These are phyloP conservation scores for Fusarium illudens DNA, from an alignment of 2,329 filamentous ascomycete species.

Conservation along the genomic window DNA sequence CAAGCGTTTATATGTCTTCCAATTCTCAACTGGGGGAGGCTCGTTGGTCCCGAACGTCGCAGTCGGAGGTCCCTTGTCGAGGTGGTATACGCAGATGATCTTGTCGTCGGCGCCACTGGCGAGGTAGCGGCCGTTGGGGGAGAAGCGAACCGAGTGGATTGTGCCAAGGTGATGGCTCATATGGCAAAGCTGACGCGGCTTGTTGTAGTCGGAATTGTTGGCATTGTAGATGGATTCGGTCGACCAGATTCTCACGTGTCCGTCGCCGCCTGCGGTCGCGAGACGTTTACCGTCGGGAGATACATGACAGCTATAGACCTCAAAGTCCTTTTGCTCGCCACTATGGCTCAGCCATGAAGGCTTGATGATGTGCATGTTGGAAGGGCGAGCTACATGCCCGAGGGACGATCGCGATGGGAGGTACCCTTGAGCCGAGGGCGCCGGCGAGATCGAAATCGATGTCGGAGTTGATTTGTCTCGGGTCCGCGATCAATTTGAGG, in stretches of 20 bases:
- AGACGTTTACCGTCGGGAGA: constrained; percentile 92
- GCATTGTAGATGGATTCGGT: constrained; percentile 91
- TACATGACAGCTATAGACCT: constrained; percentile 98
- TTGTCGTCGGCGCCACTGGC: constrained; percentile 98
- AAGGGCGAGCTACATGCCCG: constrained; percentile 37
- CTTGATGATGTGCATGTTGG: constrained; percentile 85
- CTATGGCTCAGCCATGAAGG: constrained; percentile 95
- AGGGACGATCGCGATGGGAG: constrained; percentile 10
- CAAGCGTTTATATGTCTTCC: constrained; percentile 92
- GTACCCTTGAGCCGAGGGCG: constrained; percentile 1
- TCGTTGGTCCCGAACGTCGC: constrained; percentile 90
- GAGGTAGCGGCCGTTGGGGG: constrained; percentile 91
- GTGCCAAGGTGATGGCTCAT: constrained; percentile 99
- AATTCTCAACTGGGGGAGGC: constrained; percentile 93
- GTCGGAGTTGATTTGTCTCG: background rate
- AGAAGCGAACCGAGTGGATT: constrained; percentile 97
- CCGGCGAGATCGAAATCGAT: background rate
- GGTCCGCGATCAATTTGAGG: background rate
- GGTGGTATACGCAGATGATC: constrained; percentile 95
- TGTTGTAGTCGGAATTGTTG: constrained; percentile 73
- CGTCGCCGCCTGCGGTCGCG: constrained; percentile 95
- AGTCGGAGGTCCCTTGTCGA: constrained; percentile 82
- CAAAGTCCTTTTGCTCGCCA: constrained; percentile 97
- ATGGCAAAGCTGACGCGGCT: constrained; percentile 92
- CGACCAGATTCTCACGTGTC: constrained; percentile 97